Base-by-base conservation (phyloP, 768 basidiomycete genomes). In the Dioszegia aurantiaca region DNA sequence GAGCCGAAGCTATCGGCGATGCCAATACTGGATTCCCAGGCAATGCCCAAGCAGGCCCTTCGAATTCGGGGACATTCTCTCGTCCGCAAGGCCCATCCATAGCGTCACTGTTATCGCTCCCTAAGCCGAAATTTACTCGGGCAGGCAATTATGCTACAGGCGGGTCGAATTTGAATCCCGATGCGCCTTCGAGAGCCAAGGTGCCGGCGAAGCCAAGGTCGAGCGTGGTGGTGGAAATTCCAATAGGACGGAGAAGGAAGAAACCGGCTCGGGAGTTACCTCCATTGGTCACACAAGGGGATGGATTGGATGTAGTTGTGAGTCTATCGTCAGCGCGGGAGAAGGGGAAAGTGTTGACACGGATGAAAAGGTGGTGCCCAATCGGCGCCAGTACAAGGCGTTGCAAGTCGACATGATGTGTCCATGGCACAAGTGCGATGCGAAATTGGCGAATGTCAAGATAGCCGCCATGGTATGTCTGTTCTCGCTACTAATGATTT, bases 341-440 rank as follows among this genome's bases (percentile, higher is more conserved):
- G n/a, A n/a, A n/a, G n/a, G n/a, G n/a, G n/a, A n/a, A n/a, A n/a
- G 36, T 37, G 36, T 17, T 37, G 36, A 37, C 17, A 37, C 17
- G 17, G 10, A 9, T 37, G 36, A n/a, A 37, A 23, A 36, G 37
- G n/a, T 17, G 4, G 17, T 53, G 36, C 51, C 37, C 19, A 53
- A 40, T 2, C 3, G 21, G 17, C 23, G 23, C 11, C 17, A 53
- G 14, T 53, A 27, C 14, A 21, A 41, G 4, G 51, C 21, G 24
- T 27, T 53, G 23, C 51, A 53, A 19, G 9, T 16, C 16, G 33
- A 28, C 8, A 40, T 53, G 24, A 5, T 40, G 9, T 53, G 51
- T n/a, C 36, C 19, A n/a, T 53, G 51, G 51, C 37, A 24, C 8
- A 53, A 53, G 26, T 53, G 51, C 37, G 37, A 40, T 23, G 51